Conservation (phyloP, 2,329 filamentous ascomycete species). For the Aspergillus brasiliensis region DNA sequence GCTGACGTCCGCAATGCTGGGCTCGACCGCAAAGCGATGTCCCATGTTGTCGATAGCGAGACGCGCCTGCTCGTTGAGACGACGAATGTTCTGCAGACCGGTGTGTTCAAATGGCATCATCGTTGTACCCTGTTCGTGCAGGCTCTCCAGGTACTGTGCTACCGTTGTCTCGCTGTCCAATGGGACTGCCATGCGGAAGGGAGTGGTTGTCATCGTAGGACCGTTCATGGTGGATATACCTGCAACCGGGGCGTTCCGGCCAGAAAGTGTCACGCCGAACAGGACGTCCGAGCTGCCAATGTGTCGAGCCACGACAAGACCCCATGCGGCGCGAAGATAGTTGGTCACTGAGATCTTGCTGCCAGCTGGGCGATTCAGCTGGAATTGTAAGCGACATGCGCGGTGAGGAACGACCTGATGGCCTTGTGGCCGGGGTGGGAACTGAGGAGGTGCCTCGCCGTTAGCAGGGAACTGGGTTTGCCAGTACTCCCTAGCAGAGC, state of each 20-base stretch:
- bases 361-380: not conserved
- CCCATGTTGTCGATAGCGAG: not conserved
- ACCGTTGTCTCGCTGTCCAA: not conserved
- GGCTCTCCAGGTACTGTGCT: not conserved
- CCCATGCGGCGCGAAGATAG: conserved; percentile 45
- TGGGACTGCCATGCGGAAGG: conserved; percentile 13
- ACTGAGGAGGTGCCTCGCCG: not conserved
- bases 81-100: not conserved
- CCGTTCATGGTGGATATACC: conserved; percentile 44
- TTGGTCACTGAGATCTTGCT: not conserved
- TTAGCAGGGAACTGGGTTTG: not conserved
- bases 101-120: not conserved
- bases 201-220: conserved; percentile 20
- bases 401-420: not conserved
- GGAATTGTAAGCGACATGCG: not conserved
- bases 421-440: not conserved
- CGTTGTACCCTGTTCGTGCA: not conserved
- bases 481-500: not conserved
- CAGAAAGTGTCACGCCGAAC: conserved; percentile 48
- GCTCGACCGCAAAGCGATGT: not conserved
- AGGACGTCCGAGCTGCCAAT: conserved; percentile 43
- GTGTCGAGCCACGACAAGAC: conserved; percentile 42
- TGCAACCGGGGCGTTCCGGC: conserved; percentile 42
- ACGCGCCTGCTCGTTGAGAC: not conserved
- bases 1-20: not conserved